Conservation (phyloP, 345 rosid genomes). For the Arabidopsis thaliana region TAIR10.1 NC_003071.7:237001-237500, state of each 20-base stretch:
- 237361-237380: not conserved
- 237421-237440: no score
- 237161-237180: not conserved
- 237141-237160: not conserved
- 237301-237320: not conserved
- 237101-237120: not conserved
- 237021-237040: constrained; percentile 12
- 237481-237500: no score
- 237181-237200: not conserved
- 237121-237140: not conserved
- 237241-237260: not conserved
- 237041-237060: constrained; percentile 8
- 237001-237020: constrained; percentile 9
- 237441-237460: no score
- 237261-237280: not conserved
- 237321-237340: not conserved
- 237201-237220: not conserved
- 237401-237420: no score
- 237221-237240: not conserved
- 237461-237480: no score
- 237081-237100: constrained; percentile 2
- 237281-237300: not conserved
- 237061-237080: constrained; percentile 20
- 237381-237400: no score
- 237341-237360: not conserved